phyloP scores from a whole-genome alignment of 2,329 filamentous ascomycete genomes.

The Dothidotthia symphoricarpi region DNA sequence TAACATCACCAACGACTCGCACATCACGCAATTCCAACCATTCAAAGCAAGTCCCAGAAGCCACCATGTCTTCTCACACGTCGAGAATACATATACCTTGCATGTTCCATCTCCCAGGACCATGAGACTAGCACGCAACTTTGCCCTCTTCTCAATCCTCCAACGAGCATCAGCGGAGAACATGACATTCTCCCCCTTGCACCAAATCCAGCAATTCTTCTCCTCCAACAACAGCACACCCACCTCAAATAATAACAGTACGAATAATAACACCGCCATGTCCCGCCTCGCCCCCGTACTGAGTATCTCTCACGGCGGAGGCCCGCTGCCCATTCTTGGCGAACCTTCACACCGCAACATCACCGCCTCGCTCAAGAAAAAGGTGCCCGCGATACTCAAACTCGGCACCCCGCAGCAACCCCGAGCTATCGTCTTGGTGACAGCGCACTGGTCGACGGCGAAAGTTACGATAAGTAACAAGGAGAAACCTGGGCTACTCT shows the following conservation, averaged over 20 bases:
- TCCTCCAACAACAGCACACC: slow-evolving; percentile 16
- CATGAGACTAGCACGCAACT: slow-evolving; percentile 18
- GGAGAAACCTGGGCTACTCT: slow-evolving; percentile 51
- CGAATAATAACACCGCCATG: slow-evolving; percentile 18
- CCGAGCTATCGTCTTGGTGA: slow-evolving; percentile 56
- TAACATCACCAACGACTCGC: slow-evolving; percentile 10
- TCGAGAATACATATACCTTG: slow-evolving; percentile 2
- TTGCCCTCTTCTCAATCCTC: slow-evolving; percentile 15
- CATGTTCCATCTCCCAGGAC: not conserved
- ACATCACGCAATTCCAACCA: not conserved
- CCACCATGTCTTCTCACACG: slow-evolving; percentile 3
- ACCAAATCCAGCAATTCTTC: slow-evolving; percentile 27
- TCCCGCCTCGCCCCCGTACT: slow-evolving; percentile 41
- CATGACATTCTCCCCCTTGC: slow-evolving; percentile 25
- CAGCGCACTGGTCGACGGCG: slow-evolving; percentile 57
- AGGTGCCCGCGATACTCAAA: slow-evolving; percentile 57
- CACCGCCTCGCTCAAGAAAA: slow-evolving; percentile 52
- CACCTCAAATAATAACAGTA: too few relatives aligned
- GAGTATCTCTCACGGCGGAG: slow-evolving; percentile 43
- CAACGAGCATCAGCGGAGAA: slow-evolving; percentile 17
- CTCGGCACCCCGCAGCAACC: slow-evolving; percentile 53
- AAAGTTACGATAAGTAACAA: slow-evolving; percentile 54
- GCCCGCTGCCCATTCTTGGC: slow-evolving; percentile 59
- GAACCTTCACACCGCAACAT: slow-evolving; percentile 55
- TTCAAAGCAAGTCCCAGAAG: slow-evolving; percentile 11